Percentiles rank a stretch among this genome's conserved stretches.
Conservation (phyloP, 225 moss, liverwort and hornwort genomes). For the Pseudisothecium myosuroides region DNA sequence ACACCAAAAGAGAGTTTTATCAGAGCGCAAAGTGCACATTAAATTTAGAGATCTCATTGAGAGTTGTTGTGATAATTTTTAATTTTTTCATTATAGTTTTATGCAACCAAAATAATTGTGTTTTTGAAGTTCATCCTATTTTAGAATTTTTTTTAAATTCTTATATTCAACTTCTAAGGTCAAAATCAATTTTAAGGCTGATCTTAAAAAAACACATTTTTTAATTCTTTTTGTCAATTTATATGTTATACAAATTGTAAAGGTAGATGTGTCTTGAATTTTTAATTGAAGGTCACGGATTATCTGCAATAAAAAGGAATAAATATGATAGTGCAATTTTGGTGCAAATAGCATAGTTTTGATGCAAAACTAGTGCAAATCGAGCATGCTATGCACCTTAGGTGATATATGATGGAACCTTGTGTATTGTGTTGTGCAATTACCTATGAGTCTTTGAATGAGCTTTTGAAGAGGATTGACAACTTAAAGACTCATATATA, state of each 20-base stretch:
- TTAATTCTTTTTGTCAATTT: background rate
- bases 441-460: too few species aligned
- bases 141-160: background rate
- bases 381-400: too few species aligned
- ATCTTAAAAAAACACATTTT: background rate
- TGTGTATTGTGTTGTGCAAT: too few species aligned
- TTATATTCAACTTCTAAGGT: background rate
- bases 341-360: too few species aligned
- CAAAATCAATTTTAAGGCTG: background rate
- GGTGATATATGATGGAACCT: too few species aligned
- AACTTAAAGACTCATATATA: too few species aligned
- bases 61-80: background rate
- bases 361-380: too few species aligned
- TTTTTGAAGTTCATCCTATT: background rate
- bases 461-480: too few species aligned
- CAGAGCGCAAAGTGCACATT: fast-evolving
- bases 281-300: background rate
- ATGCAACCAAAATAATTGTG: background rate
- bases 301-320: too few species aligned
- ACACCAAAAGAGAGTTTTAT: background rate
- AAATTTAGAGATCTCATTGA: background rate
- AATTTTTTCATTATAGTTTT: background rate
- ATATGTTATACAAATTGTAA: background rate
- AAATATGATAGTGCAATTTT: too few species aligned
- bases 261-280: background rate